Percentiles rank a stretch among this genome's conserved stretches.
These are phyloP conservation scores for Eutrema japonicum DNA, from an alignment of 345 rosid species.

Conservation along the genomic window DNA sequence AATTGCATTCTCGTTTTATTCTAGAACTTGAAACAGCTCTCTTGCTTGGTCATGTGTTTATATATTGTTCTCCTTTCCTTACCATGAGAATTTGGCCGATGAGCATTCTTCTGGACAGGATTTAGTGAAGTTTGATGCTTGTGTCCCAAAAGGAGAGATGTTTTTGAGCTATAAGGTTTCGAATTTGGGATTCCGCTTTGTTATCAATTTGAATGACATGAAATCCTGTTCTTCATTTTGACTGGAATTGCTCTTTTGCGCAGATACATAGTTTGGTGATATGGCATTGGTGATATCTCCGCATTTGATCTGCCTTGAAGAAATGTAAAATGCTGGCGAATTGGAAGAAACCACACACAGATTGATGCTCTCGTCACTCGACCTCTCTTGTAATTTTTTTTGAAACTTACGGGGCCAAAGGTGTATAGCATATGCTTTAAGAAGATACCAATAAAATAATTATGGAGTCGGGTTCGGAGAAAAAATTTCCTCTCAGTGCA, in stretches of 20 bases:
- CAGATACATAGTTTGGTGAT: constrained; percentile 29
- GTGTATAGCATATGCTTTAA: constrained; percentile 51
- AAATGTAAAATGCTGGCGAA: constrained; percentile 59
- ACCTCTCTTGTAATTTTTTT: constrained; percentile 37
- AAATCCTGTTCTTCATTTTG: constrained; percentile 25
- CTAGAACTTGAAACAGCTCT: constrained; percentile 11
- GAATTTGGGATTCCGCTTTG: constrained; percentile 1
- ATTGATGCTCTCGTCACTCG: constrained; percentile 41
- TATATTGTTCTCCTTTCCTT: background rate
- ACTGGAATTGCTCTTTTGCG: constrained; percentile 8
- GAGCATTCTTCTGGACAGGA: constrained; percentile 20
- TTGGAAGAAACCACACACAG: constrained; percentile 68
- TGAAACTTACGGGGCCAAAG: constrained; percentile 44
- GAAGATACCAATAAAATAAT: constrained; percentile 22
- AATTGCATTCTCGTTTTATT: constrained; percentile 12
- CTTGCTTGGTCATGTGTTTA: constrained; percentile 2
- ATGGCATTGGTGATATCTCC: constrained; percentile 42
- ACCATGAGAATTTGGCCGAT: background rate
- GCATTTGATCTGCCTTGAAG: constrained; percentile 44
- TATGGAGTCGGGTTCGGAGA: constrained; percentile 70
- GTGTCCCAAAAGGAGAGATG: constrained; percentile 3
- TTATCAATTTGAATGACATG: constrained; percentile 11
- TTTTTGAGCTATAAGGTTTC: constrained; percentile 14
- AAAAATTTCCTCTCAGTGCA: constrained; percentile 71
- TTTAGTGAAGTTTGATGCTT: constrained; percentile 10